These are phyloP conservation scores for Clarireedia hainanense DNA, from an alignment of 2,329 filamentous ascomycete genomes.

Conservation along the genomic window DNA sequence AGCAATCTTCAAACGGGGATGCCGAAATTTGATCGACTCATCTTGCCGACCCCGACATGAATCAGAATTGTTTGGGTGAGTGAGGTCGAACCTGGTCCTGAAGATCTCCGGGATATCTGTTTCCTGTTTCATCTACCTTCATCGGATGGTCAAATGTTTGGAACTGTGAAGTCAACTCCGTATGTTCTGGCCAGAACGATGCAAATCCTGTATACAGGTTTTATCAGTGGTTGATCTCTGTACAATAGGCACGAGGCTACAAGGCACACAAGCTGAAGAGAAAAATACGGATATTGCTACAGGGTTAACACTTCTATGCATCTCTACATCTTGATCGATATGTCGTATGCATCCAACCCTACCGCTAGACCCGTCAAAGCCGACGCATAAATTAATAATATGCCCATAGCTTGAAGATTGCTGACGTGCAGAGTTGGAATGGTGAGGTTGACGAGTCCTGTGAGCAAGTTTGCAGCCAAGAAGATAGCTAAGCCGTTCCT, in stretches of 20 bases:
- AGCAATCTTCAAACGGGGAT: neutral
- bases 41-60: neutral
- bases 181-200: neutral
- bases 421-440: conserved; percentile 71
- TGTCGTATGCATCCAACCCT: conserved; percentile 41
- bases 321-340: conserved; percentile 9
- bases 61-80: neutral
- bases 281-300: conserved; percentile 1
- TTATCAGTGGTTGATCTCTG: neutral
- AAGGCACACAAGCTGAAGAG: neutral
- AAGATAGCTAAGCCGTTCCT: conserved; percentile 82
- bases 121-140: conserved; percentile 3
- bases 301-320: neutral
- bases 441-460: conserved; percentile 81
- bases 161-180: no score
- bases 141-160: neutral
- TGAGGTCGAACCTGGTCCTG: neutral
- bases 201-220: neutral
- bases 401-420: conserved; percentile 57
- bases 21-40: neutral
- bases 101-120: neutral
- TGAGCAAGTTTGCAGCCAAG: conserved; percentile 79
- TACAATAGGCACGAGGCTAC: neutral
- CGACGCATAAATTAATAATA: conserved; percentile 66
- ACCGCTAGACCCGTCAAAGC: conserved; percentile 61